A percentile compares a stretch with the other conserved stretches of the same genome.
Evolutionary conservation across 129 eudicot species (phyloP).

Genomic region (Tagetes erecta): DNA sequence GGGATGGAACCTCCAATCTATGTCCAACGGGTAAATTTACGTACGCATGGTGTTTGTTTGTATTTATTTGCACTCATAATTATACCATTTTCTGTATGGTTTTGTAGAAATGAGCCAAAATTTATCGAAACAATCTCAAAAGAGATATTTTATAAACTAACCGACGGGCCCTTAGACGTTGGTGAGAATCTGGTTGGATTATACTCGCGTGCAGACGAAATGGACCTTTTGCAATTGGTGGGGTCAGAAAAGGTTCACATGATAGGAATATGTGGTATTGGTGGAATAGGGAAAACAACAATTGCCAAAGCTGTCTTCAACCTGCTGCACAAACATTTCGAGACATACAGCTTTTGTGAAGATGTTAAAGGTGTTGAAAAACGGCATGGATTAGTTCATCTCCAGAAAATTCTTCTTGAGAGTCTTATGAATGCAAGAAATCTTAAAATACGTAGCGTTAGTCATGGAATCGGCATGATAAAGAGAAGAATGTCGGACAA

Average conservation of each 20-base stretch:
- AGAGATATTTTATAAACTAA: slow-evolving; percentile 29
- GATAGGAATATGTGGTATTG: slow-evolving; percentile 43
- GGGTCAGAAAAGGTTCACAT: slow-evolving; percentile 30
- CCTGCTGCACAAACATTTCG: slow-evolving; percentile 26
- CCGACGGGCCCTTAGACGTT: slow-evolving; percentile 32
- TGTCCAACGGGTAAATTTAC: slow-evolving; percentile 1
- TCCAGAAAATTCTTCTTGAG: slow-evolving; percentile 33
- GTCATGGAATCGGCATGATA: slow-evolving; percentile 19
- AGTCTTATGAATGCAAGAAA: slow-evolving; percentile 17
- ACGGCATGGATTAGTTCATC: slow-evolving; percentile 28
- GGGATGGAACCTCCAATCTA: slow-evolving; percentile 10
- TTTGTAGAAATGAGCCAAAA: slow-evolving; percentile 34
- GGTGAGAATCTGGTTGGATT: slow-evolving; percentile 35
- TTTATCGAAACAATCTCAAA: slow-evolving; percentile 38
- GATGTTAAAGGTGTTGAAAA: slow-evolving; percentile 34
- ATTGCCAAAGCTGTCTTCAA: slow-evolving; percentile 38
- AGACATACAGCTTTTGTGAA: slow-evolving; percentile 34
- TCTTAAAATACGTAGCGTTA: slow-evolving; percentile 16
- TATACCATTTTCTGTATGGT: slow-evolving; percentile 18
- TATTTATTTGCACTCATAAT: not conserved
- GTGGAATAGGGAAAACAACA: slow-evolving; percentile 45
- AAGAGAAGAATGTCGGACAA: slow-evolving; percentile 17
- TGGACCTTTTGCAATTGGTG: slow-evolving; percentile 22
- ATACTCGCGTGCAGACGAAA: slow-evolving; percentile 31
- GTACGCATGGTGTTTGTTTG: not conserved